Base-by-base conservation (phyloP, 768 basidiomycete genomes). In the Sarcodon aspratus region DNA sequence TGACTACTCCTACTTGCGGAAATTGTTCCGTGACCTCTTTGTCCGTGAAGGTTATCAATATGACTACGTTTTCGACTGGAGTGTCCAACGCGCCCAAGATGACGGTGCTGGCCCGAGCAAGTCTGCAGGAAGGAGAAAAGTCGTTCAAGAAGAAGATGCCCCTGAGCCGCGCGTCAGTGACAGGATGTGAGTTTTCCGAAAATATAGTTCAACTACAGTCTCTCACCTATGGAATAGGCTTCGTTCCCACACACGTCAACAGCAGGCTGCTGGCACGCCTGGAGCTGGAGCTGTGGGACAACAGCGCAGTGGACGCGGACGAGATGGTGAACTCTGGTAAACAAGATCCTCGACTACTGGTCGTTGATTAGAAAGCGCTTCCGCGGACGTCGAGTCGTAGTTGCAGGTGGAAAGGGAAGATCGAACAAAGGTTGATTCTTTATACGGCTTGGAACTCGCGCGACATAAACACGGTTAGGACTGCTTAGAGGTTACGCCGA, bases 31-130 rank as follows among this genome's bases (percentile, higher is more conserved):
- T 44, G 94, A 97, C 64, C 79, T 97, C 50, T 97, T 97, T 58
- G 91, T 94, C 48, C 86, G 93, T 44, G 94, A 96, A 64, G 92
- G 94, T 48, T 97, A 89, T 74, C 93, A 97, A 71, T 99, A 99
- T 65, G 96, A 99, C 67, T 99, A 98, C 59, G 91, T 98, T 61
- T 99, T 99, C 60, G 96, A 99, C 67, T 99, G 96, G 94, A 87
- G 84, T 58, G 88, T 94, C 49, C 89, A 91, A 66, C 77, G 86
- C 50, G 71, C 79, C 10, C 76, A 80, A 53, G 82, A 85, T 8
- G 85, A 89, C 51, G 69, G 69, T 37, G 74, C 74, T 44, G 72
- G 75, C 50, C 69, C 75, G 40, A 76, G 83, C 66, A 89, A 81
- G 65, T 69, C 75, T 33, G 69, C 75, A 44, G 77, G 78, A 17